phyloP scores from a whole-genome alignment of 257 asterid genomes.

The Nicotiana obtusifolia region DNA sequence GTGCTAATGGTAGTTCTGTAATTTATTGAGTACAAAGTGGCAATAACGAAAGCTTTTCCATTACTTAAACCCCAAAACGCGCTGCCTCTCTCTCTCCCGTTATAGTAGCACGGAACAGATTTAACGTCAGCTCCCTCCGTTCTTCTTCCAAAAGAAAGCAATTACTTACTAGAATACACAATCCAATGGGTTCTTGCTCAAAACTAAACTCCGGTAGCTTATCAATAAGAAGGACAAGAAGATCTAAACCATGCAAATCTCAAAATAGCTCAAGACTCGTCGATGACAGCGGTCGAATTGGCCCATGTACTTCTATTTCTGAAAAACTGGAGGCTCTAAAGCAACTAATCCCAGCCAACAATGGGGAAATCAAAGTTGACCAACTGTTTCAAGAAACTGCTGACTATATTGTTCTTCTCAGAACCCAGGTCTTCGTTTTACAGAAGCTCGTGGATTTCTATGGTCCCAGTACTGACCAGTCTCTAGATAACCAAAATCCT shows the following conservation, averaged over 20 bases:
- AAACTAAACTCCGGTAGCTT: conserved; percentile 20
- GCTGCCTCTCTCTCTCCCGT: conserved; percentile 25
- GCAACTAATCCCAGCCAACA: conserved; percentile 47
- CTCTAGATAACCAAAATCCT: conserved; percentile 27
- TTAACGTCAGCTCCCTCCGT: background rate
- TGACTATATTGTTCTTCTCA: conserved; percentile 61
- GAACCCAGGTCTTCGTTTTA: conserved; percentile 62
- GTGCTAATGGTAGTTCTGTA: conserved; percentile 32
- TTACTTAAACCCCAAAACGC: conserved; percentile 50
- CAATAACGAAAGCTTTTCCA: conserved; percentile 7
- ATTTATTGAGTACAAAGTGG: conserved; percentile 20
- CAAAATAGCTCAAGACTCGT: conserved; percentile 13
- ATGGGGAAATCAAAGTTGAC: conserved; percentile 36
- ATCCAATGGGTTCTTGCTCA: conserved; percentile 46
- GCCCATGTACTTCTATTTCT: conserved; percentile 27
- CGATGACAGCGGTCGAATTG: background rate
- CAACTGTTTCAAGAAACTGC: conserved; percentile 71
- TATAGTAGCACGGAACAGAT: conserved; percentile 6
- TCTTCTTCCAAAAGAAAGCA: background rate
- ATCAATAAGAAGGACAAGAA: conserved; percentile 28
- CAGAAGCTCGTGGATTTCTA: conserved; percentile 67
- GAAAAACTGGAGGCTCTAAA: conserved; percentile 71
- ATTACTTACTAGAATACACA: background rate
- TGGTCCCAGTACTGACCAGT: conserved; percentile 21
- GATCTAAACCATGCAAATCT: conserved; percentile 24